Evolutionary conservation across 345 rosid species (phyloP), one percentile per base, ranked within the genome.

Genomic region (Dipteronia dyeriana): DNA sequence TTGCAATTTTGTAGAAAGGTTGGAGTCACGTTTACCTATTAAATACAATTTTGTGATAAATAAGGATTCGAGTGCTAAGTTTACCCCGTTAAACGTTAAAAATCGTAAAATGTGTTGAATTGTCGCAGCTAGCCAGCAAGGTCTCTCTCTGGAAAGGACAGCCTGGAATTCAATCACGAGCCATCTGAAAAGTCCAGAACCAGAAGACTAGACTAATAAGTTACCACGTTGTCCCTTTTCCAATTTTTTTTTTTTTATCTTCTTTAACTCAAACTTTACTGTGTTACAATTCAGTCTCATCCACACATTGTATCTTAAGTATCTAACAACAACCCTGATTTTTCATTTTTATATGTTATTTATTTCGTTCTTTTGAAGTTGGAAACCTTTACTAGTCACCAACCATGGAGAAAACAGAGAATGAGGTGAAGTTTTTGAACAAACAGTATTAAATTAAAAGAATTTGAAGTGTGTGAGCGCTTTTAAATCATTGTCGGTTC

Each of bases 81-180:
- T n/a, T n/a, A n/a, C n/a, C n/a, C n/a, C n/a, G n/a, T n/a, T n/a
- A n/a, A n/a, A n/a, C n/a, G n/a, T n/a, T n/a, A n/a, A n/a, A n/a
- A 34, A 34, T 34, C 6, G 6, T 34, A 4, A 34, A 34, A 34
- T 34, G 0, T 34, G 6, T 31, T 4, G 38, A 4, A 4, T 34
- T 26, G 26, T 26, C 1, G 26, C 1, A 26, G 26, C 1, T 1
- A 38, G 41, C 41, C 41, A 38, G 41, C 41, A 3, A 71, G 72
- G 74, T 34, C 76, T 80, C 70, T 74, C 80, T 83, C 68, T 59
- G 73, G 41, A 69, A 78, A 61, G 29, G 82, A 84, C 79, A 82
- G 85, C 68, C 85, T 84, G 82, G 78, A 72, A 69, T 53, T 74
- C 14, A 41, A 34, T 34, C 54, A 74, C 59, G 78, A 81, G 45